Conservation (phyloP, 495 filamentous ascomycete genomes). For the Hyaloscypha hepaticicola region DNA sequence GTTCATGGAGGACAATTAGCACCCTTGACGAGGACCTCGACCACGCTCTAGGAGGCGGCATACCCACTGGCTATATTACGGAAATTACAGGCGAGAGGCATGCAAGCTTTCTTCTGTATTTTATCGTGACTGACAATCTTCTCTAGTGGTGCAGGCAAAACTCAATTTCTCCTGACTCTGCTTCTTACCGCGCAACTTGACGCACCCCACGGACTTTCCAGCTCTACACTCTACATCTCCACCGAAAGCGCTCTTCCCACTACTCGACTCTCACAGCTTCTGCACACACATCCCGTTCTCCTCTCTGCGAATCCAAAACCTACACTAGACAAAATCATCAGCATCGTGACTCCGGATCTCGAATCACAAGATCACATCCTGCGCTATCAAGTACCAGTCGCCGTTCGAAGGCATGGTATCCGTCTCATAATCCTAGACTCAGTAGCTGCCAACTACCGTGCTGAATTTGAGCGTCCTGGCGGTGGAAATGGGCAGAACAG, state of each 20-base stretch:
- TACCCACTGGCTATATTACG: slow-evolving; percentile 78
- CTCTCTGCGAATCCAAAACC: slow-evolving; percentile 48
- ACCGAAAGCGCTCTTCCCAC: slow-evolving; percentile 87
- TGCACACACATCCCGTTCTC: slow-evolving; percentile 63
- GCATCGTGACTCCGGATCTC: slow-evolving; percentile 84
- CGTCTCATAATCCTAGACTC: slow-evolving; percentile 86
- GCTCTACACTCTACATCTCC: slow-evolving; percentile 85
- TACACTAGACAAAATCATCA: slow-evolving; percentile 55
- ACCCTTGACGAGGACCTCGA: slow-evolving; percentile 77
- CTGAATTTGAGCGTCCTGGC: slow-evolving; percentile 68
- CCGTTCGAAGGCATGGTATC: slow-evolving; percentile 69
- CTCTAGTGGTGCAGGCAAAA: slow-evolving; percentile 92
- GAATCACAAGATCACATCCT: slow-evolving; percentile 96
- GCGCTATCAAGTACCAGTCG: slow-evolving; percentile 83
- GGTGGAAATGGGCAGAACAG: slow-evolving; percentile 14
- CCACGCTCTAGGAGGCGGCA: slow-evolving; percentile 75
- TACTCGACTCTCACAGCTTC: slow-evolving; percentile 73
- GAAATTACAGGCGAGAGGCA: slow-evolving; percentile 92
- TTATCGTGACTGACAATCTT: slow-evolving; percentile 1
- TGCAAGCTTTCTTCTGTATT: neutral
- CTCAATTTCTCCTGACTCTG: slow-evolving; percentile 84
- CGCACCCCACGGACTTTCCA: slow-evolving; percentile 63
- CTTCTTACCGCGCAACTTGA: slow-evolving; percentile 81
- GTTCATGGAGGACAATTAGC: slow-evolving; percentile 64
- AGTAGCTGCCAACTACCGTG: slow-evolving; percentile 91